A percentile compares a stretch with the other conserved stretches of the same genome.
Conservation (phyloP, 306 rosid genomes). For the Cicer judaicum region DNA sequence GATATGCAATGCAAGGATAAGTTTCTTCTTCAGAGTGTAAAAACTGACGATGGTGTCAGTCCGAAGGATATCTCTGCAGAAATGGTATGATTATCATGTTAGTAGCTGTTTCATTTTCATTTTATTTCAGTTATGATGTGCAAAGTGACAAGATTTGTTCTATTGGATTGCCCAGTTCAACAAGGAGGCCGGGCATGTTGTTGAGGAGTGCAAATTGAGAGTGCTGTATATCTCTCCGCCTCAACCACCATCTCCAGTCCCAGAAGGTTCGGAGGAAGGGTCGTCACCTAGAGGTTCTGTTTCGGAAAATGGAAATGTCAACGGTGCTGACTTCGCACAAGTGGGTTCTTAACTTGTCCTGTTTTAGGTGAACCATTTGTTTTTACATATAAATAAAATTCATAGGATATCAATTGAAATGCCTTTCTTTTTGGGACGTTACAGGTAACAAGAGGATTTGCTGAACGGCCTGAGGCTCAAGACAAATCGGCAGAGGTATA, state of each 20-base stretch:
- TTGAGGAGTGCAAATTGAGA: constrained; percentile 94
- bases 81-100: constrained; percentile 61
- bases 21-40: constrained; percentile 96
- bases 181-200: constrained; percentile 88
- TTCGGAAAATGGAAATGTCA: constrained; percentile 79
- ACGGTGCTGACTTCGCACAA: constrained; percentile 55
- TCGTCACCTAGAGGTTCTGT: constrained; percentile 89
- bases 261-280: constrained; percentile 97
- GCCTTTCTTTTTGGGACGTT: constrained; percentile 38
- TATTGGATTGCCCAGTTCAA: constrained; percentile 69
- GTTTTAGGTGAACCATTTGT: constrained; percentile 25
- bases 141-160: constrained; percentile 47
- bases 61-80: constrained; percentile 79
- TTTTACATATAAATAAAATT: not conserved
- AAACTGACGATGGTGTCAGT: constrained; percentile 56
- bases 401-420: constrained; percentile 26
- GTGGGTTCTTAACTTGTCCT: constrained; percentile 59
- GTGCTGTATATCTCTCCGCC: constrained; percentile 88
- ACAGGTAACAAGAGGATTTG: constrained; percentile 67
- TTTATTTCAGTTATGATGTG: constrained; percentile 30
- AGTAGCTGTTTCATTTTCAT: constrained; percentile 24
- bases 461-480: constrained; percentile 57
- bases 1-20: constrained; percentile 99
- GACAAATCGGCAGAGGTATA: constrained; percentile 82
- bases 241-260: constrained; percentile 96